phyloP scores from a whole-genome alignment of 176 grass and related monocot genomes.

The Tillandsia leiboldiana region DNA sequence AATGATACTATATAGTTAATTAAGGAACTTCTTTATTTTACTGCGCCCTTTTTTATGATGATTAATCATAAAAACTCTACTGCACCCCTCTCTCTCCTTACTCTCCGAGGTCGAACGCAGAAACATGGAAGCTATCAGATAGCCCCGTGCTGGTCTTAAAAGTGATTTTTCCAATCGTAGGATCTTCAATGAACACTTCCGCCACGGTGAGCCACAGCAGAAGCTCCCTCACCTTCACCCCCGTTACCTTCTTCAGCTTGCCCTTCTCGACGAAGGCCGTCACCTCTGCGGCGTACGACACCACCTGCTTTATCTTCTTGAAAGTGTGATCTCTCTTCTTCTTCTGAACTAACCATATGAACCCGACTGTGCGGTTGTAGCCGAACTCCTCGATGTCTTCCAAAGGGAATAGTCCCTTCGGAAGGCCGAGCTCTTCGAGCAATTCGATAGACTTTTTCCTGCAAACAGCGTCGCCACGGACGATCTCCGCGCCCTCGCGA shows the following conservation, averaged over 20 bases:
- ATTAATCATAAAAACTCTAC: no score
- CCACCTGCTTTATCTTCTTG: slow-evolving; percentile 21
- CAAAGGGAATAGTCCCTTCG: no score
- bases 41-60: no score
- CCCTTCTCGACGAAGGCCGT: not conserved
- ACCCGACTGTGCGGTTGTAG: no score
- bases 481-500: no score
- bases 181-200: not conserved
- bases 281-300: no score
- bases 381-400: no score
- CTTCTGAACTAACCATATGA: no score
- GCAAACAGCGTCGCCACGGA: not conserved
- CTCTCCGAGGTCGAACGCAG: not conserved
- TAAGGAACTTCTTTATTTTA: no score
- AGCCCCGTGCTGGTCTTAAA: not conserved
- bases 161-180: not conserved
- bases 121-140: slow-evolving; percentile 6
- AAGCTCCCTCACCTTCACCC: slow-evolving; percentile 29
- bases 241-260: not conserved
- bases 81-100: not conserved
- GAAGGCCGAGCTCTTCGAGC: not conserved
- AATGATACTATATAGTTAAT: no score
- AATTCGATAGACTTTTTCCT: slow-evolving; percentile 8
- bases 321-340: slow-evolving; percentile 31
- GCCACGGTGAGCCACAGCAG: slow-evolving; percentile 26